Evolutionary conservation across 768 basidiomycete species (phyloP).

Genomic region (Porphyrellus cyaneotinctus): DNA sequence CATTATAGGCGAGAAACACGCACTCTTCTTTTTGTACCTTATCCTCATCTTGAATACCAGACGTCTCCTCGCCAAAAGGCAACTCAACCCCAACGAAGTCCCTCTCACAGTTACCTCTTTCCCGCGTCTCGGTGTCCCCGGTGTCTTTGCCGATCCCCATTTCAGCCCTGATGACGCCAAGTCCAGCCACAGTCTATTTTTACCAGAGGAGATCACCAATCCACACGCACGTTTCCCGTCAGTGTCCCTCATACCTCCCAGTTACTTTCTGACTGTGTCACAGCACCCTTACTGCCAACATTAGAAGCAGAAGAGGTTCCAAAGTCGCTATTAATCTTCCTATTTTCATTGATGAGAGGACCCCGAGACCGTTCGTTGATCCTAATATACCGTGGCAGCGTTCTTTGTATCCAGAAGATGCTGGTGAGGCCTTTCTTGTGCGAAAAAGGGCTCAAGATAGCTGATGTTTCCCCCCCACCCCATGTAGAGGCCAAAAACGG

Average conservation of each 20-base stretch:
- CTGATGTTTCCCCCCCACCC: constrained; percentile 1
- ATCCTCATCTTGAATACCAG: constrained; percentile 37
- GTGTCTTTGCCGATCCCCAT: constrained; percentile 90
- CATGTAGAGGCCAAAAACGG: constrained; percentile 79
- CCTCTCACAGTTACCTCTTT: constrained; percentile 95
- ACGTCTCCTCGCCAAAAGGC: constrained; percentile 76
- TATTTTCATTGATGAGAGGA: constrained; percentile 82
- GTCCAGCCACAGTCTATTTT: constrained; percentile 90
- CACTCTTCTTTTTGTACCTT: neutral
- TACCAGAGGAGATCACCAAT: constrained; percentile 94
- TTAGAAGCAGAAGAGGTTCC: constrained; percentile 82
- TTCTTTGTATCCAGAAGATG: constrained; percentile 76
- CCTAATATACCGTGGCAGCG: constrained; percentile 90
- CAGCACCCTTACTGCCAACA: constrained; percentile 97
- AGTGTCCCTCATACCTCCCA: constrained; percentile 34
- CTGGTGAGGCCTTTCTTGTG: constrained; percentile 46
- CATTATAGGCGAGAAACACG: constrained; percentile 63
- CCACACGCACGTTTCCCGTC: constrained; percentile 98
- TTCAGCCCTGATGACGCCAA: constrained; percentile 68
- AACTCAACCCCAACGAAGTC: constrained; percentile 81
- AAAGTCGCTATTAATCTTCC: constrained; percentile 97
- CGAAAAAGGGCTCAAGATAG: constrained; percentile 2
- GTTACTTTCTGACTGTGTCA: constrained; percentile 12
- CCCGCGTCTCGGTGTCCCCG: constrained; percentile 84
- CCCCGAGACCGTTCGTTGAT: constrained; percentile 87